Base-by-base conservation (phyloP, 2,329 filamentous ascomycete species). In the Gnomoniopsis sp. region DNA sequence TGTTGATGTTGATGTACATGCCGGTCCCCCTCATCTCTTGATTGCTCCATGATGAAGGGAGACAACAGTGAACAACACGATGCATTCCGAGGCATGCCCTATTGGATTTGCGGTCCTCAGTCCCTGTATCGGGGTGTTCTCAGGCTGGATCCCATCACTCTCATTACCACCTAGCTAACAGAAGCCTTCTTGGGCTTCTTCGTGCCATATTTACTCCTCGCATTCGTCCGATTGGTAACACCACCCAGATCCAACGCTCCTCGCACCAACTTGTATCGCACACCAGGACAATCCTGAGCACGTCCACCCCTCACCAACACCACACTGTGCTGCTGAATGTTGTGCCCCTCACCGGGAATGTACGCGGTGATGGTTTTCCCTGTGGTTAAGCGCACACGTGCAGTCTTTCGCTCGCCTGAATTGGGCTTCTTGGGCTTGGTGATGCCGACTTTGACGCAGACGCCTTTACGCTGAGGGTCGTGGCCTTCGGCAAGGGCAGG, bases 371-470 rank as follows among this genome's bases (percentile, higher is more conserved):
- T 82, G 60, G 96, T 84, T 71, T 87, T 91, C 57, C 95, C 95
- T 64, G 86, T 93, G 61, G 90, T 95, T 71, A 99, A 79, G 66
- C 93, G 83, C 21, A 99, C 88, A 80, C 93, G 91, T 2, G 93
- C 93, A 59, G 91, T 95, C 81, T 99, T 99, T 64, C 95, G 83
- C 81, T 98, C 92, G 57, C 93, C 95, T 30, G 95, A 99, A 76
- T 99, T 99, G 65, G 95, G 95, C 78, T 99, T 99, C 87, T 99
- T 99, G 58, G 95, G 95, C 70, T 95, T 92, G 67, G 90, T 92
- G 67, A 93, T 90, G 69, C 91, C 92, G 61, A 98, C 95, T 72
- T 96, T 93, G 64, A 99, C 79, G 74, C 95, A 98, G 41, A 99
- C 95, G 67, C 93, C 95, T 80, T 98, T 98, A 77, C 96, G 88